Evolutionary conservation across 306 rosid genomes (phyloP), one percentile per base, ranked within the genome.

Genomic region (Aeschynomene evenia): DNA sequence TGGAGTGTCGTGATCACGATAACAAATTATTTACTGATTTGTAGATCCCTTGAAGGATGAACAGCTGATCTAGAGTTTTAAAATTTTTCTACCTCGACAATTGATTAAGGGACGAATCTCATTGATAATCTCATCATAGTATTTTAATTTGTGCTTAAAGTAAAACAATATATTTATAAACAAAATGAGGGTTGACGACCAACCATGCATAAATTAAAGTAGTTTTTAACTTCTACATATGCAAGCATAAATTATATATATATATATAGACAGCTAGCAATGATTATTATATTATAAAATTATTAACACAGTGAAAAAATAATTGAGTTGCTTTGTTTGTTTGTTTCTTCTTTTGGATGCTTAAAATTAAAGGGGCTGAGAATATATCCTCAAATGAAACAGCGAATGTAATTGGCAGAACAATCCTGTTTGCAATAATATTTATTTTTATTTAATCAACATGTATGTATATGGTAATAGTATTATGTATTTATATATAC

Each of bases 371-470:
- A 80, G 66, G 29, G 20, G 18, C 20, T 14, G 63, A 73, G 85
- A 79, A 82, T 82, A 80, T 73, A 82, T 66, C 64, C 74, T 58
- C 59, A 70, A 79, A 28, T 74, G 83, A 76, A 78, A 62, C 77
- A 63, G 80, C 63, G 85, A 80, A 82, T 85, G n/a, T n/a, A n/a
- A n/a, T 68, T 69, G 74, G 58, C 49, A 77, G 89, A 81, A 80
- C 72, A 84, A 85, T 81, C 69, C 79, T 52, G 51, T 61, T 71
- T 14, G 55, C 6, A 77, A 75, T 67, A 56, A 29, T 34, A n/a
- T n/a, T n/a, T n/a, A n/a, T n/a, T n/a, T n/a, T n/a, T n/a, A n/a
- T 76, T 48, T 66, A 63, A 64, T 60, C 28, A 59, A 52, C 40
- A 54, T 64, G 64, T 59, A n/a, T n/a, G n/a, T n/a, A n/a, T n/a